These are phyloP conservation scores for Annulohypoxylon moriforme DNA, from an alignment of 495 filamentous ascomycete genomes.

Conservation along the genomic window DNA sequence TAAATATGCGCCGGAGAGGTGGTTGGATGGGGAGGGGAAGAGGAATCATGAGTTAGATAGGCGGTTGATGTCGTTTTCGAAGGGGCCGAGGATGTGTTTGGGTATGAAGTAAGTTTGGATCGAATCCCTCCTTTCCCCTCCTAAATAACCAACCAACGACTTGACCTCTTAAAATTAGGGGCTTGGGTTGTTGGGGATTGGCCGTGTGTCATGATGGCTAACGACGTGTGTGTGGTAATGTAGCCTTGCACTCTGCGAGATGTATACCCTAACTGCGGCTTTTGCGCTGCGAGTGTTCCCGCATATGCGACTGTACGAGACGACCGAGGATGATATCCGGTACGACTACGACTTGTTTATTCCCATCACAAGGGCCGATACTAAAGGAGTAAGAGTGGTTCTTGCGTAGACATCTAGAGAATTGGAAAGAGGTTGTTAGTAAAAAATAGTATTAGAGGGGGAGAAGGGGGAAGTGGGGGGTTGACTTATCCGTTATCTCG, in stretches of 20 bases:
- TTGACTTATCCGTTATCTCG: too few species aligned
- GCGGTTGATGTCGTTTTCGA: constrained; percentile 44
- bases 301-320: constrained; percentile 46
- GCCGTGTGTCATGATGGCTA: neutral
- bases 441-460: neutral
- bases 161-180: neutral
- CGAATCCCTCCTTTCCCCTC: neutral
- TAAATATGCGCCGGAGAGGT: constrained; percentile 58
- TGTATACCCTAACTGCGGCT: constrained; percentile 43
- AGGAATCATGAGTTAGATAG: constrained; percentile 25
- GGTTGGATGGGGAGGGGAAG: constrained; percentile 46
- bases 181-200: neutral
- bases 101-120: constrained; percentile 43
- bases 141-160: neutral
- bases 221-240: neutral
- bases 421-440: neutral
- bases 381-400: constrained; percentile 45
- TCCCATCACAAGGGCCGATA: constrained; percentile 14
- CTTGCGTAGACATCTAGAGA: constrained; percentile 5
- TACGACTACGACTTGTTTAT: constrained; percentile 41
- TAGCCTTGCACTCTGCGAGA: constrained; percentile 51
- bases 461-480: too few species aligned
- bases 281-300: constrained; percentile 39
- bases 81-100: constrained; percentile 43
- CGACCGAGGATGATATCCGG: constrained; percentile 38